Conservation (phyloP, 73 alveolate species). For the Paramecium pentaurelia region DNA sequence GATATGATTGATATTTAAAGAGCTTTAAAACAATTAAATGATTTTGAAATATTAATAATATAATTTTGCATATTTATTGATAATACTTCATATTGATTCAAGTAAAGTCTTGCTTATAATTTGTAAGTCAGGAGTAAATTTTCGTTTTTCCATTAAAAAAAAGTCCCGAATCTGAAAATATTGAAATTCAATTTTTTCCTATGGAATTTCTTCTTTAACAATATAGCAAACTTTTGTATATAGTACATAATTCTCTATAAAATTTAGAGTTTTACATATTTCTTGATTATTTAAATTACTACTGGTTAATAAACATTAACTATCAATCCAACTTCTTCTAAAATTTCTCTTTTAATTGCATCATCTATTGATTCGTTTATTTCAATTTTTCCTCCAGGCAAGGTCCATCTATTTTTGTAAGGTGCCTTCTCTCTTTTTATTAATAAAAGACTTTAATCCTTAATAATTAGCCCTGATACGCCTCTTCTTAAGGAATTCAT, state of each 20-base stretch:
- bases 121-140: not conserved
- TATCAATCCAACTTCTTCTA: not conserved
- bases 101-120: not conserved
- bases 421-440: slow-evolving; percentile 37
- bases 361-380: not conserved
- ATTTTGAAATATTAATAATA: too few relatives aligned
- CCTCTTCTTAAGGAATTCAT: not conserved
- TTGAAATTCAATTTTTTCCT: not conserved
- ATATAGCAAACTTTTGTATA: not conserved
- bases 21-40: too few relatives aligned
- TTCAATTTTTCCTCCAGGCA: slow-evolving; percentile 19
- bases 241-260: not conserved
- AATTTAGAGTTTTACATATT: not conserved
- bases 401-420: not conserved
- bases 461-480: not conserved
- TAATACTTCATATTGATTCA: not conserved
- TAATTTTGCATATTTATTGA: too few relatives aligned
- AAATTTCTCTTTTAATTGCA: not conserved
- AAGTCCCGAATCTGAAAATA: not conserved
- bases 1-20: too few relatives aligned
- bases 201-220: not conserved
- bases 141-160: not conserved
- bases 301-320: not conserved
- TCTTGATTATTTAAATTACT: not conserved
- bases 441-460: not conserved